phyloP scores from a whole-genome alignment of 1,284 basidiomycete genomes.

The Apiotrichum brassicae region DNA sequence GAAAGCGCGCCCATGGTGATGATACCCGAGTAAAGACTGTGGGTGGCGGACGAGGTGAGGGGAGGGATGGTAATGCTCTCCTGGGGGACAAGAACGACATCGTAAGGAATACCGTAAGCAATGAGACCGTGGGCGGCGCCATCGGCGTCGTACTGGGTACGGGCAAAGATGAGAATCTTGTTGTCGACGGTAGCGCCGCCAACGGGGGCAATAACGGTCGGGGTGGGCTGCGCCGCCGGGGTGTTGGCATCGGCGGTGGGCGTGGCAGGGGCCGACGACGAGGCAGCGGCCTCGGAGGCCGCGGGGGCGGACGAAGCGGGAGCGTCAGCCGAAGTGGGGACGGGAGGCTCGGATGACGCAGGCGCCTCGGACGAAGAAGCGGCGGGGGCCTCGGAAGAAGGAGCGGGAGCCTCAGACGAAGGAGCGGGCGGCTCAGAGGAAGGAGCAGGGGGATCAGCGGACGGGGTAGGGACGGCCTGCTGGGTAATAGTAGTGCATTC shows the following conservation, averaged over 20 bases:
- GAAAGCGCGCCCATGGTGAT: slow-evolving; percentile 2
- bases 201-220: neutral
- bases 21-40: slow-evolving; percentile 8
- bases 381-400: no score
- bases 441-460: no score
- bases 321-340: neutral
- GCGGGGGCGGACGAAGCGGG: neutral
- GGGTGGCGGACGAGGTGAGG: neutral
- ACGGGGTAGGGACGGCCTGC: no score
- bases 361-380: neutral
- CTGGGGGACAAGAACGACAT: neutral
- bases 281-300: neutral
- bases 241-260: neutral
- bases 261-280: neutral
- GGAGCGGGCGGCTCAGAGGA: no score
- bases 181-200: slow-evolving; percentile 4
- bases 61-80: neutral
- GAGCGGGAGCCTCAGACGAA: no score
- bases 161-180: slow-evolving; percentile 4
- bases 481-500: no score
- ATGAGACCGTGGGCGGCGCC: neutral
- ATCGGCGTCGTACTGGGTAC: neutral
- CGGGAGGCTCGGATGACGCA: neutral
- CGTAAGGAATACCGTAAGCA: slow-evolving; percentile 8
- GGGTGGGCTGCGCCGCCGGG: neutral